Percentiles rank a stretch among this genome's conserved stretches.
Evolutionary conservation across 2,329 filamentous ascomycete genomes (phyloP).

Genomic region (Capronia epimyces): DNA sequence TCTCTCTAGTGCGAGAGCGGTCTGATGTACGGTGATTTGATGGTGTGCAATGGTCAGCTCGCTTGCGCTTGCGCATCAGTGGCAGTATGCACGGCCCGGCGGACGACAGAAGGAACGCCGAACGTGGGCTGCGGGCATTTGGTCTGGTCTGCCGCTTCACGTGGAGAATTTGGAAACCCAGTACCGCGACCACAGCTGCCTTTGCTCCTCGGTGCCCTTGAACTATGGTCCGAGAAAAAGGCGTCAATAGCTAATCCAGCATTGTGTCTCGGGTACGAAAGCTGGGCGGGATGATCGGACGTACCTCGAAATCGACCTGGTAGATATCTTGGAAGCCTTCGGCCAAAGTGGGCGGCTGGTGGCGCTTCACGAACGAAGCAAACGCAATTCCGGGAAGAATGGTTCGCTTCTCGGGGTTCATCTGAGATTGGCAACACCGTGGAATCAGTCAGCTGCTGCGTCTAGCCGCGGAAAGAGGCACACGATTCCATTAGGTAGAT

Average conservation of each 20-base stretch:
- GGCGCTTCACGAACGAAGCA: slow-evolving; percentile 65
- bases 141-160: slow-evolving; percentile 12
- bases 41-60: no score
- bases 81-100: no score
- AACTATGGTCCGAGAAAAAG: slow-evolving; percentile 15
- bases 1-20: no score
- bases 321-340: slow-evolving; percentile 84
- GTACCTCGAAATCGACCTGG: slow-evolving; percentile 65
- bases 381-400: slow-evolving; percentile 77
- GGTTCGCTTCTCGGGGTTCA: slow-evolving; percentile 76
- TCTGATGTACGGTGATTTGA: no score
- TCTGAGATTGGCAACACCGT: slow-evolving; percentile 41
- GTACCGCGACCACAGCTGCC: slow-evolving; percentile 28
- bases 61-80: no score
- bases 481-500: no score
- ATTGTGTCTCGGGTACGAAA: neutral
- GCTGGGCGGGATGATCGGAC: slow-evolving; percentile 19
- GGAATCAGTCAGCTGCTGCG: slow-evolving; percentile 2
- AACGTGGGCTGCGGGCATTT: no score
- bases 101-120: no score
- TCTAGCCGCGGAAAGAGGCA: neutral
- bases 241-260: neutral
- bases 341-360: slow-evolving; percentile 61
- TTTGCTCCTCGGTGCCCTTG: slow-evolving; percentile 27
- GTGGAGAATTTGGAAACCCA: slow-evolving; percentile 31